A percentile compares a stretch with the other conserved stretches of the same genome.
phyloP scores from a whole-genome alignment of 331 rosid genomes.

The Saraca asoca region DNA sequence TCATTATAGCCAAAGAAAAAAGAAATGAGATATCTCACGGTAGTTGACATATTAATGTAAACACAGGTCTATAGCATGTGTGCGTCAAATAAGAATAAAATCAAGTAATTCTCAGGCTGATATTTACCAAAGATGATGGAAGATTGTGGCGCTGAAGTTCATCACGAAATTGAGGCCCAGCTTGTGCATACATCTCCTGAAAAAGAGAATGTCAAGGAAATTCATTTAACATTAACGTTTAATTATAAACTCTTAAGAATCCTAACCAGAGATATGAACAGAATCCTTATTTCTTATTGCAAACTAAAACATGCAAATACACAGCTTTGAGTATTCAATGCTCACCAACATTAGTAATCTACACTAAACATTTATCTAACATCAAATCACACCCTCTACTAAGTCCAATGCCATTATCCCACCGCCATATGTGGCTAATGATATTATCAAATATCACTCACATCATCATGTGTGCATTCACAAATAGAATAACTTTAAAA shows the following conservation, averaged over 20 bases:
- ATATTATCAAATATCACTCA: too few species aligned
- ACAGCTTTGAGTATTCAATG: constrained; percentile 5
- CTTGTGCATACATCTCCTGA: constrained; percentile 97
- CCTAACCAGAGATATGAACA: constrained; percentile 18
- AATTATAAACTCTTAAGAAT: constrained; percentile 20
- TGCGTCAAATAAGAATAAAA: constrained; percentile 14
- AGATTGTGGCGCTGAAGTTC: constrained; percentile 94
- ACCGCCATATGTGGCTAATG: too few species aligned
- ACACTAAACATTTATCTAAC: constrained; percentile 15
- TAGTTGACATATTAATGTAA: constrained; percentile 28
- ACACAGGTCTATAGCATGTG: constrained; percentile 1
- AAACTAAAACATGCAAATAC: neutral
- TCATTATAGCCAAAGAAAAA: constrained; percentile 24
- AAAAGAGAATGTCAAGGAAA: constrained; percentile 36
- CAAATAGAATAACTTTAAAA: neutral
- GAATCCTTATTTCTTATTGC: constrained; percentile 13
- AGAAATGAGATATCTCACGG: constrained; percentile 8
- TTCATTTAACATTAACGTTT: constrained; percentile 11
- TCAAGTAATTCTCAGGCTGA: constrained; percentile 25
- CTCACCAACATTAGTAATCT: neutral
- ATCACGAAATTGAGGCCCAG: constrained; percentile 94
- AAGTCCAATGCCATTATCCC: constrained; percentile 17
- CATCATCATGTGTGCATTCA: neutral
- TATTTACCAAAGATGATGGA: constrained; percentile 78
- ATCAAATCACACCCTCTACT: constrained; percentile 16